Conservation (phyloP, 495 filamentous ascomycete genomes). For the Talaromyces thailandensis region DNA sequence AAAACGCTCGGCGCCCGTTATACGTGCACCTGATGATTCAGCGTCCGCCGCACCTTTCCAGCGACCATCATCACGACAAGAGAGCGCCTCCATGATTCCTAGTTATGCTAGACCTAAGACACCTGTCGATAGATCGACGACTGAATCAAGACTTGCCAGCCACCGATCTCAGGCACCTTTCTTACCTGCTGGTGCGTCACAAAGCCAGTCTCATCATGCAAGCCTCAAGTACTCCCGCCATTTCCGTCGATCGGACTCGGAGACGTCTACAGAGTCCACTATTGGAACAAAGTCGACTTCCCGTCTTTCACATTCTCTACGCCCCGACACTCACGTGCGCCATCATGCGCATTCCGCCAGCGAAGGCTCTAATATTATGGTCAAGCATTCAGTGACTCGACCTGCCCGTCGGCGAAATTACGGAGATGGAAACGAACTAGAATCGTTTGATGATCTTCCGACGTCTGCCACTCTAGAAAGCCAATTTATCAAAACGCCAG, state of each 20-base stretch:
- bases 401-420: slow-evolving; percentile 70
- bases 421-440: slow-evolving; percentile 86
- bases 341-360: slow-evolving; percentile 31
- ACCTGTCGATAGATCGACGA: slow-evolving; percentile 52
- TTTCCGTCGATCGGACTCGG: slow-evolving; percentile 68
- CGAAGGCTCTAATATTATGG: slow-evolving; percentile 36
- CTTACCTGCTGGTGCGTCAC: slow-evolving; percentile 66
- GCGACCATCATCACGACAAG: slow-evolving; percentile 29
- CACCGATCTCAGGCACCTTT: slow-evolving; percentile 65
- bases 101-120: slow-evolving; percentile 56
- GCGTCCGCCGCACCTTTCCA: slow-evolving; percentile 24
- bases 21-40: slow-evolving; percentile 44
- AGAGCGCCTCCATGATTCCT: slow-evolving; percentile 29
- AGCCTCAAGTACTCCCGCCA: slow-evolving; percentile 59
- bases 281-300: slow-evolving; percentile 36
- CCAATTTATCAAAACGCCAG: slow-evolving; percentile 71
- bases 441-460: slow-evolving; percentile 89
- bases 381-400: slow-evolving; percentile 61
- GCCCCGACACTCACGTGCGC: slow-evolving; percentile 33
- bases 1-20: slow-evolving; percentile 81
- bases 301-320: slow-evolving; percentile 38
- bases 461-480: slow-evolving; percentile 71
- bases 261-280: slow-evolving; percentile 43
- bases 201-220: slow-evolving; percentile 70
- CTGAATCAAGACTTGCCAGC: slow-evolving; percentile 44